These are phyloP conservation scores for Saccharomycopsis oosterbeekiorum DNA, from an alignment of 805 yeast species.

Conservation along the genomic window DNA sequence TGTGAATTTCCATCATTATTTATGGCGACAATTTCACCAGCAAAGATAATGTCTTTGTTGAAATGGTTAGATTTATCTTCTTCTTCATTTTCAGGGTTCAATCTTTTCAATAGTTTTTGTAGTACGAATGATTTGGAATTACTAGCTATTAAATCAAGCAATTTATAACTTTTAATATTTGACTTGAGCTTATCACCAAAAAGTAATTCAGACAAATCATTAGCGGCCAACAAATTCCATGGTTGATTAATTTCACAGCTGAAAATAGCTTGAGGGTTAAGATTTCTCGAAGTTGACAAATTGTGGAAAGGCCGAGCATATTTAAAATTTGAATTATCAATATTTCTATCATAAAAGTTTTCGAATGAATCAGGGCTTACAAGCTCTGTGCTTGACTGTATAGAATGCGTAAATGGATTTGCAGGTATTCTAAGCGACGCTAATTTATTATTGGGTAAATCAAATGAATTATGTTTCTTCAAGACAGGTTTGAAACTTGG, in stretches of 20 bases:
- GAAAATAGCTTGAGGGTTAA: slow-evolving; percentile 75
- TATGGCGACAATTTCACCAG: slow-evolving; percentile 82
- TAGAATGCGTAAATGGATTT: slow-evolving; percentile 9
- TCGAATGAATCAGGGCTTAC: background rate
- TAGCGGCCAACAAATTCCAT: slow-evolving; percentile 74
- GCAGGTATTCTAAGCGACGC: slow-evolving; percentile 6
- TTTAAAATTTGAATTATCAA: slow-evolving; percentile 19
- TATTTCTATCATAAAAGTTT: slow-evolving; percentile 13
- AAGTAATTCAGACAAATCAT: slow-evolving; percentile 80
- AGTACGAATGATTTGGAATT: slow-evolving; percentile 64
- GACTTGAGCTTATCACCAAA: slow-evolving; percentile 69
- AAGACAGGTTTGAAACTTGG: background rate
- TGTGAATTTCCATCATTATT: slow-evolving; percentile 36
- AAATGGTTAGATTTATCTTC: slow-evolving; percentile 22
- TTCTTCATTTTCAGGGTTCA: background rate
- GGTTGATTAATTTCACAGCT: slow-evolving; percentile 69
- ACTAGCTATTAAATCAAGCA: slow-evolving; percentile 70
- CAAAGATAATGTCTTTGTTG: slow-evolving; percentile 44
- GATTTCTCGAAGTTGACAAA: slow-evolving; percentile 57
- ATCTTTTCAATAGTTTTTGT: slow-evolving; percentile 34
- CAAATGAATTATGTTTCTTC: background rate
- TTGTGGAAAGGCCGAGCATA: slow-evolving; percentile 45
- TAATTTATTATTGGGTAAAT: background rate
- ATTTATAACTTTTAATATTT: slow-evolving; percentile 43
- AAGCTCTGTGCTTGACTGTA: background rate